These are phyloP conservation scores for Geotrichum phurueaensis DNA, from an alignment of 1,139 yeast genomes.

Conservation along the genomic window DNA sequence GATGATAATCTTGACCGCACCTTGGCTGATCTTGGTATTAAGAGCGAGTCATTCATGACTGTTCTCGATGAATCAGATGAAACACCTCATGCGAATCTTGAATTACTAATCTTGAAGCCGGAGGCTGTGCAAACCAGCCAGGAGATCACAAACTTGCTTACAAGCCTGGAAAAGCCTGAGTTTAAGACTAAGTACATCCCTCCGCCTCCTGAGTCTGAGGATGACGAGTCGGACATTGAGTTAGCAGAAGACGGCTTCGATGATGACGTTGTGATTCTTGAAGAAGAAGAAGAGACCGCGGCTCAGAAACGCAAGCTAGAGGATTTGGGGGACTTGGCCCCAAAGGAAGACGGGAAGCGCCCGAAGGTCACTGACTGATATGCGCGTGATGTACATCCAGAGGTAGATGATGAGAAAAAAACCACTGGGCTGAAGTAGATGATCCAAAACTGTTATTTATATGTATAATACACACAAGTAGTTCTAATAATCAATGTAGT, in stretches of 20 bases:
- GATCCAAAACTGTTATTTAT: not conserved
- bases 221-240: slow-evolving; percentile 16
- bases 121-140: slow-evolving; percentile 7
- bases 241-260: slow-evolving; percentile 20
- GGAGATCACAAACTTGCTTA: slow-evolving; percentile 16
- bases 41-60: slow-evolving; percentile 54
- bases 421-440: not conserved
- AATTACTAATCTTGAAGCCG: slow-evolving; percentile 45
- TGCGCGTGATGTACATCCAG: not conserved
- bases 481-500: not conserved
- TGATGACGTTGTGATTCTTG: slow-evolving; percentile 25
- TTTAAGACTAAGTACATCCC: slow-evolving; percentile 32
- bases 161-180: slow-evolving; percentile 28
- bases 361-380: not conserved
- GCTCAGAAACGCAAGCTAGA: not conserved
- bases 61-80: slow-evolving; percentile 75
- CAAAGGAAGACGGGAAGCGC: not conserved
- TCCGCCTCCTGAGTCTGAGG: slow-evolving; percentile 18
- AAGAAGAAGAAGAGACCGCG: not conserved
- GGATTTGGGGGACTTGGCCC: not conserved
- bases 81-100: slow-evolving; percentile 53
- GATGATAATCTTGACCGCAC: slow-evolving; percentile 62
- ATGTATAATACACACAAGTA: not conserved
- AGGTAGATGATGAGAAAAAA: not conserved
- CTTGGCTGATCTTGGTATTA: slow-evolving; percentile 52